A percentile compares a stretch with the other conserved stretches of the same genome.
These are phyloP conservation scores for Cicer judaicum DNA, from an alignment of 306 rosid genomes.

Conservation along the genomic window DNA sequence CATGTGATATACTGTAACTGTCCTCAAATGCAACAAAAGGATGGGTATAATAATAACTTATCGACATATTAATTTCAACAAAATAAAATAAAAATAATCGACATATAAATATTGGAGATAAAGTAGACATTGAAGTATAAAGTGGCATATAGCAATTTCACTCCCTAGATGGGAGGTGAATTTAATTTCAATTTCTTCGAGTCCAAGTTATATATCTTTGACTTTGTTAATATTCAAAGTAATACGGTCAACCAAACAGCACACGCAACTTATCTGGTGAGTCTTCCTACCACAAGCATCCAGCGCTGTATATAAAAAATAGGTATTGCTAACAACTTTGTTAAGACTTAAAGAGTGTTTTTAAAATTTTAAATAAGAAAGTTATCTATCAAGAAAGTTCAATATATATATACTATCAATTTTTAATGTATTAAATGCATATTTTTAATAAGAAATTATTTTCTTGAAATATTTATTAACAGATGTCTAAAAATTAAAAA, in stretches of 20 bases:
- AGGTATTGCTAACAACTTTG: too few relatives aligned
- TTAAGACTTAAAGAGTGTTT: too few relatives aligned
- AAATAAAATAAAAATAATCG: too few relatives aligned
- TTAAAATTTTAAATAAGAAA: too few relatives aligned
- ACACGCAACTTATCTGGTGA: slow-evolving; percentile 9
- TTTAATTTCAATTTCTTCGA: slow-evolving; percentile 19
- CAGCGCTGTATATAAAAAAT: slow-evolving; percentile 27
- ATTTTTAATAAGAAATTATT: too few relatives aligned
- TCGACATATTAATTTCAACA: too few relatives aligned
- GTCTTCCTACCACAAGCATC: slow-evolving; percentile 27
- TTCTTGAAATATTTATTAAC: too few relatives aligned
- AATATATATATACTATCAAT: too few relatives aligned
- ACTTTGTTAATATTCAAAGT: background rate
- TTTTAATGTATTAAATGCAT: too few relatives aligned
- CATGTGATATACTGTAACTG: slow-evolving; percentile 38
- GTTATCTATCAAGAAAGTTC: too few relatives aligned
- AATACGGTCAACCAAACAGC: background rate
- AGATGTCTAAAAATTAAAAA: too few relatives aligned
- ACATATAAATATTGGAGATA: background rate
- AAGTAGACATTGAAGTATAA: slow-evolving; percentile 20
- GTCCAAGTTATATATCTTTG: slow-evolving; percentile 44
- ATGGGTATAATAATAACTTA: too few relatives aligned
- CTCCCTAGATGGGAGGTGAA: background rate
- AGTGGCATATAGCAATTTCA: background rate
- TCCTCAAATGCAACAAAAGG: slow-evolving; percentile 4